Evolutionary conservation across 2,329 filamentous ascomycete genomes (phyloP).

Genomic region (Pseudogymnoascus sp.): DNA sequence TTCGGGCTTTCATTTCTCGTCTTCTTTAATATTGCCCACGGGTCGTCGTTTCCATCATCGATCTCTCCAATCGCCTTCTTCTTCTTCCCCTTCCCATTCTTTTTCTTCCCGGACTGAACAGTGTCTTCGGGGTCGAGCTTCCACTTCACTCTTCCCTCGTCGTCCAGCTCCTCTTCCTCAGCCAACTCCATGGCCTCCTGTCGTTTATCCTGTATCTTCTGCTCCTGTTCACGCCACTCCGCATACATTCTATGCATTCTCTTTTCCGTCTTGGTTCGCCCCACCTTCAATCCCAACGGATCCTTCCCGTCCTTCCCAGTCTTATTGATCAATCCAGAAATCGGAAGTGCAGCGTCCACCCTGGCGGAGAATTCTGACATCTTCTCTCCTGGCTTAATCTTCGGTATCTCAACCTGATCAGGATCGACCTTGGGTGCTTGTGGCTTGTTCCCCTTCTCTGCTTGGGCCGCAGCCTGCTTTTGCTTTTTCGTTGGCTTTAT

Average conservation of each 20-base stretch:
- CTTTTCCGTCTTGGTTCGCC: slow-evolving; percentile 74
- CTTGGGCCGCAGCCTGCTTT: slow-evolving; percentile 23
- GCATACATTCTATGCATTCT: slow-evolving; percentile 74
- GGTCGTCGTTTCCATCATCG: slow-evolving; percentile 28
- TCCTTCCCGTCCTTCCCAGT: slow-evolving; percentile 53
- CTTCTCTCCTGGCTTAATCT: slow-evolving; percentile 75
- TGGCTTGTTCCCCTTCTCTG: slow-evolving; percentile 19
- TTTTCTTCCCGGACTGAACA: slow-evolving; percentile 29
- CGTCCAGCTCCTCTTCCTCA: slow-evolving; percentile 26
- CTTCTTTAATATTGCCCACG: slow-evolving; percentile 27
- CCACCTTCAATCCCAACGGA: slow-evolving; percentile 56
- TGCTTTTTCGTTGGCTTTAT: slow-evolving; percentile 31
- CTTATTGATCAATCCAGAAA: slow-evolving; percentile 62
- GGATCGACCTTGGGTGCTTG: slow-evolving; percentile 18
- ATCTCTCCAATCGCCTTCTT: slow-evolving; percentile 37
- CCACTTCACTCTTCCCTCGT: slow-evolving; percentile 34
- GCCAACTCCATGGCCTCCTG: slow-evolving; percentile 25
- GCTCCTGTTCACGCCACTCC: slow-evolving; percentile 64
- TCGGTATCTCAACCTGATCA: slow-evolving; percentile 40
- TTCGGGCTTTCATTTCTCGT: slow-evolving; percentile 24
- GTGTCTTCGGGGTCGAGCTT: slow-evolving; percentile 50
- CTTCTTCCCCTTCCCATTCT: slow-evolving; percentile 24
- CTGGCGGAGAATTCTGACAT: slow-evolving; percentile 73
- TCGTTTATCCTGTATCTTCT: slow-evolving; percentile 35
- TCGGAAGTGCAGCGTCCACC: slow-evolving; percentile 75